Evolutionary conservation across 1,284 basidiomycete species (phyloP).

Genomic region (Xerocomus amazonicus): DNA sequence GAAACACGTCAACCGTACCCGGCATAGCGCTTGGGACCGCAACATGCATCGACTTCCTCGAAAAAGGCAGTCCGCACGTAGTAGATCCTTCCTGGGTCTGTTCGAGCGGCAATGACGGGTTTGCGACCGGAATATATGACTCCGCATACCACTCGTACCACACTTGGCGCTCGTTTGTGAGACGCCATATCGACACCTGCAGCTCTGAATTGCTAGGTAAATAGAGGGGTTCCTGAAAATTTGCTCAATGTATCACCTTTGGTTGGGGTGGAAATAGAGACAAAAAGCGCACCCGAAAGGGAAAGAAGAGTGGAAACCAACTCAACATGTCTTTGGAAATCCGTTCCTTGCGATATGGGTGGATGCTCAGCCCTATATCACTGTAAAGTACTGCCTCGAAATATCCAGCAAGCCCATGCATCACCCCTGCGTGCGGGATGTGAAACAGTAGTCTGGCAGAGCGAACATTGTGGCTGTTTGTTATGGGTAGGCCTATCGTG

Average conservation of each 20-base stretch:
- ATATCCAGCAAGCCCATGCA: constrained; percentile 97
- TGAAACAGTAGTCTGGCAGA: constrained; percentile 82
- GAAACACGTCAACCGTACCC: constrained; percentile 52
- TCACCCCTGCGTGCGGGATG: constrained; percentile 91
- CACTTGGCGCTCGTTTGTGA: constrained; percentile 83
- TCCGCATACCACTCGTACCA: constrained; percentile 99
- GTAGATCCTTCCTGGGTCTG: constrained; percentile 8
- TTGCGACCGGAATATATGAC: constrained; percentile 71
- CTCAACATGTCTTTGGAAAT: constrained; percentile 95
- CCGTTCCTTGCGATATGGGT: constrained; percentile 81
- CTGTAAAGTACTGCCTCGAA: constrained; percentile 95
- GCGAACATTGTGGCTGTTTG: constrained; percentile 86
- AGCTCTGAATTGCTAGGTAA: constrained; percentile 90
- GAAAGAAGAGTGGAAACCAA: constrained; percentile 99
- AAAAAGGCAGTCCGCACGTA: constrained; percentile 28
- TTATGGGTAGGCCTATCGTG: constrained; percentile 67
- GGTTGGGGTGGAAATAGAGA: not conserved
- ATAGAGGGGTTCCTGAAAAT: constrained; percentile 80
- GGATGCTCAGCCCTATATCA: constrained; percentile 88
- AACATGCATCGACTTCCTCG: constrained; percentile 41
- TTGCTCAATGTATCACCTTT: constrained; percentile 1
- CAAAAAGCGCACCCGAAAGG: constrained; percentile 62
- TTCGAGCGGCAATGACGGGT: constrained; percentile 19
- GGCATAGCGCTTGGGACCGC: constrained; percentile 56
- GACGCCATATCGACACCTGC: constrained; percentile 91